Percentiles rank a stretch among this genome's conserved stretches.
These are phyloP conservation scores for Penicillium sp. DNA, from an alignment of 2,329 filamentous ascomycete genomes.

Conservation along the genomic window DNA sequence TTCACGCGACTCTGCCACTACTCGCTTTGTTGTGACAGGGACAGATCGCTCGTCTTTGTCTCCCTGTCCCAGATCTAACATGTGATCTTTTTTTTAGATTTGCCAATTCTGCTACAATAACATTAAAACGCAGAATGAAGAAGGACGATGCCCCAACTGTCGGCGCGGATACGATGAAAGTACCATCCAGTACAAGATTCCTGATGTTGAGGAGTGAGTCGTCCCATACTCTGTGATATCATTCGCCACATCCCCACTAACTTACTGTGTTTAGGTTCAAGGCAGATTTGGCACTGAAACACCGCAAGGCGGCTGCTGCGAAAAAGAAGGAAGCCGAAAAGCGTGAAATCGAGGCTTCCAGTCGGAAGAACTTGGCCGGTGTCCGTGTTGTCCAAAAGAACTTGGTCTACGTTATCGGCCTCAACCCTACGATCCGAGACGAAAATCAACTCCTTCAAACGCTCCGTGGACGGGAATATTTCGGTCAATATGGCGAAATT, in stretches of 20 bases:
- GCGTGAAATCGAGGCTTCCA: slow-evolving; percentile 91
- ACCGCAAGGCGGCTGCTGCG: slow-evolving; percentile 85
- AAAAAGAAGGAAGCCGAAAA: slow-evolving; percentile 95
- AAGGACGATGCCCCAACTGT: slow-evolving; percentile 95
- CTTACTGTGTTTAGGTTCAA: slow-evolving; percentile 44
- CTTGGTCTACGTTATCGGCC: slow-evolving; percentile 92
- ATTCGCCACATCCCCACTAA: slow-evolving; percentile 24
- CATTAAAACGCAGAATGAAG: slow-evolving; percentile 91
- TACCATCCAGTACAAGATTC: slow-evolving; percentile 94
- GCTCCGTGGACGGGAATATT: slow-evolving; percentile 86
- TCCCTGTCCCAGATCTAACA: slow-evolving; percentile 7
- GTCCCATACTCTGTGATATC: neutral
- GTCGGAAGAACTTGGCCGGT: slow-evolving; percentile 91
- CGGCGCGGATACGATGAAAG: slow-evolving; percentile 94
- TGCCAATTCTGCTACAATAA: slow-evolving; percentile 99
- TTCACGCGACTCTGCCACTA: neutral
- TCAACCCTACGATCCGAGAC: slow-evolving; percentile 88
- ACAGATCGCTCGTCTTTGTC: neutral
- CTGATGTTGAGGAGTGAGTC: slow-evolving; percentile 89
- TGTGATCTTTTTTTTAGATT: slow-evolving; percentile 59
- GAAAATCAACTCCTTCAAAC: slow-evolving; percentile 84
- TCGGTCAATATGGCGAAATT: slow-evolving; percentile 97
- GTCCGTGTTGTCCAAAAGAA: slow-evolving; percentile 98
- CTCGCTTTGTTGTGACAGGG: no score
- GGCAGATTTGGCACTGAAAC: slow-evolving; percentile 61